These are phyloP conservation scores for Ramalina intermedia DNA, from an alignment of 495 filamentous ascomycete species.

Conservation along the genomic window DNA sequence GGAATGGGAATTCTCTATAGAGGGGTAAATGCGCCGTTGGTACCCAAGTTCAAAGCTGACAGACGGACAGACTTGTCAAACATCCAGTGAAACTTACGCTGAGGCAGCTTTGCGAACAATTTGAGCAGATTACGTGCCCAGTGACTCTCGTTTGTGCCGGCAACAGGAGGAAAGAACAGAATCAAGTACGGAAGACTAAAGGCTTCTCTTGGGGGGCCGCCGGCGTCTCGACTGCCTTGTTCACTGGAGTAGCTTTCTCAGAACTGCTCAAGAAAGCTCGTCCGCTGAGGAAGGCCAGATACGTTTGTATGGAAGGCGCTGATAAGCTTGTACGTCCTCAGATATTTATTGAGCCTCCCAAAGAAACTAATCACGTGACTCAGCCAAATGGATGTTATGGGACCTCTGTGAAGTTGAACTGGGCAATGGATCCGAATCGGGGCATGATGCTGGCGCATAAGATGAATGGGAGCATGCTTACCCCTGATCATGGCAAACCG, in stretches of 20 bases:
- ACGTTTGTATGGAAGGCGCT: constrained; percentile 88
- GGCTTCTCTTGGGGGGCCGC: constrained; percentile 94
- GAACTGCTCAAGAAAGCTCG: constrained; percentile 57
- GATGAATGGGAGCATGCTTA: constrained; percentile 81
- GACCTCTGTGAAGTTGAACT: constrained; percentile 76
- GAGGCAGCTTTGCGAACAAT: constrained; percentile 58
- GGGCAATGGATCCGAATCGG: constrained; percentile 71
- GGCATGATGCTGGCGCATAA: constrained; percentile 83
- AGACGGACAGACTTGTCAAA: constrained; percentile 46
- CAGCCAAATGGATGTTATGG: constrained; percentile 84
- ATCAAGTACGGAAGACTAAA: constrained; percentile 79
- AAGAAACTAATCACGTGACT: not conserved
- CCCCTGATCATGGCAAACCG: constrained; percentile 81
- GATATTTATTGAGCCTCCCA: not conserved
- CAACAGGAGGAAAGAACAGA: constrained; percentile 90
- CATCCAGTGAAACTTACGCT: constrained; percentile 61
- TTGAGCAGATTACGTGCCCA: constrained; percentile 74
- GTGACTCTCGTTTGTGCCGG: constrained; percentile 90
- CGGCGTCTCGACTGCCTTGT: constrained; percentile 78
- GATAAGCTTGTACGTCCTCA: constrained; percentile 51
- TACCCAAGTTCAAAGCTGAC: not conserved
- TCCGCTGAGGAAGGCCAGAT: constrained; percentile 58
- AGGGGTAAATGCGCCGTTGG: constrained; percentile 40
- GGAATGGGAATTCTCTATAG: constrained; percentile 74
- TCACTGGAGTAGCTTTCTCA: constrained; percentile 67